A percentile compares a stretch with the other conserved stretches of the same genome.
Conservation (phyloP, 2,329 filamentous ascomycete genomes). For the Fusarium palustre region DNA sequence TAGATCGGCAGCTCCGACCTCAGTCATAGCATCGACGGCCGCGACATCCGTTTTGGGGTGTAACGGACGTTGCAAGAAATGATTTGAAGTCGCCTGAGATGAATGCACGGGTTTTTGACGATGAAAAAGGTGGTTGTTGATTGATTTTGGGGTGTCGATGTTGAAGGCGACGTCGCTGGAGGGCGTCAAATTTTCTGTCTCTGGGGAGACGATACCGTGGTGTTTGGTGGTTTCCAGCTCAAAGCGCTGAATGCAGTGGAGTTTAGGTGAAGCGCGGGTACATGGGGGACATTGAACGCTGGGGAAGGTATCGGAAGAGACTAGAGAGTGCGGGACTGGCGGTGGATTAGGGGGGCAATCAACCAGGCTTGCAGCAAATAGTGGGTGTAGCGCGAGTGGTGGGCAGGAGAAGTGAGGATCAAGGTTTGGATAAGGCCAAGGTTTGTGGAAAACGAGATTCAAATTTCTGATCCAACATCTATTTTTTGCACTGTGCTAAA, state of each 20-base stretch:
- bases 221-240: slow-evolving; percentile 38
- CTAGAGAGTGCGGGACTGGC: slow-evolving; percentile 23
- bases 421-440: slow-evolving; percentile 39
- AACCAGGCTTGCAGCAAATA: slow-evolving; percentile 31
- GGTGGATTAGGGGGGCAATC: slow-evolving; percentile 31
- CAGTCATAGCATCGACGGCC: slow-evolving; percentile 76
- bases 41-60: slow-evolving; percentile 76
- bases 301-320: slow-evolving; percentile 25
- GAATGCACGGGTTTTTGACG: slow-evolving; percentile 44
- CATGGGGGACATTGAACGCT: slow-evolving; percentile 28
- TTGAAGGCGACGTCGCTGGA: slow-evolving; percentile 47
- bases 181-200: slow-evolving; percentile 51
- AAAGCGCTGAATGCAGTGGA: slow-evolving; percentile 42
- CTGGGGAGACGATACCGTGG: slow-evolving; percentile 40
- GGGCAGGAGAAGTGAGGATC: slow-evolving; percentile 25
- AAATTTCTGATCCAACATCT: slow-evolving; percentile 25
- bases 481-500: slow-evolving; percentile 37
- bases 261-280: slow-evolving; percentile 36
- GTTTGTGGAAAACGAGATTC: slow-evolving; percentile 31
- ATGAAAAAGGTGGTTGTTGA: slow-evolving; percentile 53
- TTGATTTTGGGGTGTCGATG: slow-evolving; percentile 48
- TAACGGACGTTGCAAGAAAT: slow-evolving; percentile 64
- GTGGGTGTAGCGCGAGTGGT: slow-evolving; percentile 31
- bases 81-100: slow-evolving; percentile 47
- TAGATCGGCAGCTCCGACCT: slow-evolving; percentile 75